Evolutionary conservation across 2,329 filamentous ascomycete species (phyloP), one percentile per base, ranked within the genome.

Genomic region (Aspergillus melleus): DNA sequence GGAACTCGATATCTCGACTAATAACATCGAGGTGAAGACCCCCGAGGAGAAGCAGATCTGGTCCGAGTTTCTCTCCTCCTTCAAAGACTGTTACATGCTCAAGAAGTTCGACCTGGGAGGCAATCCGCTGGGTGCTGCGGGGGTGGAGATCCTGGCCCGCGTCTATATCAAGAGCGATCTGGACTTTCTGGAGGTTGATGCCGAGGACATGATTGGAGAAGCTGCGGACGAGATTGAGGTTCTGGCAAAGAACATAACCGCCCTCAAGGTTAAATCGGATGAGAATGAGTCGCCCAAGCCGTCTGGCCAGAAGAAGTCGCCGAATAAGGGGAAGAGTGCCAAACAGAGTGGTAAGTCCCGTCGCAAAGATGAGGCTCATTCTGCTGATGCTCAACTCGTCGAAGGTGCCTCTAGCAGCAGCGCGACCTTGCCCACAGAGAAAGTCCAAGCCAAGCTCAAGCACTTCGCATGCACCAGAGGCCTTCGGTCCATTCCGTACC

Each of bases 1-100:
- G 60, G 78, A 79, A 26, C 68, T 84, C 20, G 78, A 82, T 61
- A 65, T 84, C 8, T 78, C 80, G 9, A 63, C 74, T 22, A 84
- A 84, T 64, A 61, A 72, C 0, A 78, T 84, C 60, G 66, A 62
- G 11, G 72, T 83, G 24, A 62, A 59, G 5, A 75, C 65, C 10
- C 64, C 71, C 9, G 66, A 74, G 20, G 70, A 81, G 42, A 74
- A 76, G 36, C 52, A 59, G 4, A 67, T 76, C 9, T 83, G 80
- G 80, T 70, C 76, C 55, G 53, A 50, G 1, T 84, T 84, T 58
- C 66, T 83, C 14, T 58, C 68, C 6, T 74, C 80, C 0, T 81
- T 83, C 66, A 64, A 68, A 4, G 55, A 69, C 20, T 83, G 80
- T 65, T 76, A 67, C 36, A 67, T 76, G 58, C 70, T 83, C 26